Base-by-base conservation (phyloP, 192 early-diverging fungal species). In the Coemansia pectinata region DNA sequence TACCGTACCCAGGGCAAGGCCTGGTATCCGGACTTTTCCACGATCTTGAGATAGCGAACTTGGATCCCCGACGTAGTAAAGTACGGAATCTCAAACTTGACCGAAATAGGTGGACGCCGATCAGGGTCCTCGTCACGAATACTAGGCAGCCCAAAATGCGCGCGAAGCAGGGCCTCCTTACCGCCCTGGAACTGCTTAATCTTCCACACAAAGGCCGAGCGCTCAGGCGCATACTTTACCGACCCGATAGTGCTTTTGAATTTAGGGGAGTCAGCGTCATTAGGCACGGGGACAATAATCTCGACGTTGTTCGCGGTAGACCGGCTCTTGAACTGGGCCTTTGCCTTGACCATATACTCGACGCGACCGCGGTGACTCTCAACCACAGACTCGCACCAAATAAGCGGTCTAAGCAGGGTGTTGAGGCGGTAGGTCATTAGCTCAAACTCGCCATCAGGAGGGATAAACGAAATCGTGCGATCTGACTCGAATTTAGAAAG, bases 221-320 rank as follows among this genome's bases (percentile, higher is more conserved):
- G 91, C 73, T 99, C 97, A 9, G 96, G 97, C n/a, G 88, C 91
- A 68, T 99, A 99, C 67, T 88, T 83, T 47, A 94, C 96, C 9
- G 89, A 90, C 0, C 97, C 97, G 69, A 95, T 91, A 19, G 90
- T 94, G 63, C 86, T 86, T 86, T 95, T 96, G 83, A 99, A 99
- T 74, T 92, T 95, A 33, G 96, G 96, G 68, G 95, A 90, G 68
- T 98, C 98, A 1, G 96, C 95, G 85, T 99, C 98, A 66, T 94
- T 93, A 27, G 98, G 94, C 7, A 99, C 98, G n/a, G 98, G 98
- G 14, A 99, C 92, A 58, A 91, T 78, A 61, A 99, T 98, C 82
- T 98, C 96, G 14, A 99, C 98, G 78, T 97, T 97, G 68, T 97
- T 99, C 17, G 98, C 98, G 5, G 96, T 93, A 31, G 96, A 97